Percentiles rank a stretch among this genome's conserved stretches.
Evolutionary conservation across 2,329 filamentous ascomycete species (phyloP).

Genomic region (Coniochaeta hoffmannii): DNA sequence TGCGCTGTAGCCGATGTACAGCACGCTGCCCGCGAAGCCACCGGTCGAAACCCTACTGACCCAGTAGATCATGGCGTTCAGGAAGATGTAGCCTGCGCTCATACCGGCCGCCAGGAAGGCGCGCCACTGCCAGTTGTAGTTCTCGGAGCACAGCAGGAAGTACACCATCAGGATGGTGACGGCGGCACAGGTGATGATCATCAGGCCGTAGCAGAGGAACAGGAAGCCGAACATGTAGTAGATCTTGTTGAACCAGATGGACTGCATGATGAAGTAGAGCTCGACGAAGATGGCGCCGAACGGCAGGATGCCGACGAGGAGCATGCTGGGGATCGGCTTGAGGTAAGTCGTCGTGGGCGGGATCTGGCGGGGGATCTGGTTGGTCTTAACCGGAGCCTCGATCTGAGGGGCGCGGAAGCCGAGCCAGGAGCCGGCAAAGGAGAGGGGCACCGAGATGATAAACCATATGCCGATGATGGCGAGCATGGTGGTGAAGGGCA

Average conservation of each 20-base stretch:
- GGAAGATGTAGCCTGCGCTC: constrained; percentile 84
- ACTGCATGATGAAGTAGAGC: constrained; percentile 98
- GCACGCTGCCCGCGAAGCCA: constrained; percentile 75
- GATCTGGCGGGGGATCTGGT: constrained; percentile 97
- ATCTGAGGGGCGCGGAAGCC: constrained; percentile 72
- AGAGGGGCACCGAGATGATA: constrained; percentile 87
- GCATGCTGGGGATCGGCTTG: constrained; percentile 78
- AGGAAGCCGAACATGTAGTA: constrained; percentile 99
- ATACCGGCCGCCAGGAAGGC: constrained; percentile 88
- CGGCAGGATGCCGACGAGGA: constrained; percentile 84
- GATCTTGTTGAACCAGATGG: constrained; percentile 96
- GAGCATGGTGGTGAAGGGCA: constrained; percentile 95
- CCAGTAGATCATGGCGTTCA: constrained; percentile 88
- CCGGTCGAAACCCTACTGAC: constrained; percentile 79
- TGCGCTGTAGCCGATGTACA: constrained; percentile 90
- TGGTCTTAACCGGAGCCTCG: constrained; percentile 80
- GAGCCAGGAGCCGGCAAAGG: constrained; percentile 83
- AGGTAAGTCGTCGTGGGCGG: constrained; percentile 79
- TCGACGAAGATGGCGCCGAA: constrained; percentile 98
- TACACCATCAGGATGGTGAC: constrained; percentile 94
- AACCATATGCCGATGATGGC: constrained; percentile 95
- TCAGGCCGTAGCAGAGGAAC: constrained; percentile 93
- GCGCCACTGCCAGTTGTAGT: constrained; percentile 99
- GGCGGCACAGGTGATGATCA: constrained; percentile 90
- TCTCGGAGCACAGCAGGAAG: constrained; percentile 90